Evolutionary conservation across 176 grass and related monocot genomes (phyloP).

Genomic region (Tillandsia leiboldiana): DNA sequence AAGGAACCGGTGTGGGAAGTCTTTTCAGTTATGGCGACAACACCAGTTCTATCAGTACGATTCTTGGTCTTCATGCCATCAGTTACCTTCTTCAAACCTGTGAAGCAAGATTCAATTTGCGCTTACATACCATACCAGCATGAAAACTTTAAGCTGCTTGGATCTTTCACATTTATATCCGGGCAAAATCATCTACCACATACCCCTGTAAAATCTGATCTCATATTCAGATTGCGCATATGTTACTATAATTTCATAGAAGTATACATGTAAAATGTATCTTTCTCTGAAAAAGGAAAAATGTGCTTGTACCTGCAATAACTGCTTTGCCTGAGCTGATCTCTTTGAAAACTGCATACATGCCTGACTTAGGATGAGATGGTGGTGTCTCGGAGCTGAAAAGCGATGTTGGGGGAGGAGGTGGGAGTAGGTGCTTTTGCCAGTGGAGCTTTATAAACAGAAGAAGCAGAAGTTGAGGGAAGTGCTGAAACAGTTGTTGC

Average conservation of each 20-base stretch:
- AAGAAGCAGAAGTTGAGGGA: constrained; percentile 32
- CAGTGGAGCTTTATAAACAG: constrained; percentile 43
- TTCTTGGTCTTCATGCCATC: constrained; percentile 96
- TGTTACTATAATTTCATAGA: no score
- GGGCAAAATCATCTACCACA: no score
- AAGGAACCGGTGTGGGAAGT: constrained; percentile 41
- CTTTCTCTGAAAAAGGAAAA: background rate
- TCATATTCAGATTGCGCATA: no score
- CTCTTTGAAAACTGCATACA: constrained; percentile 91
- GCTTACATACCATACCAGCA: background rate
- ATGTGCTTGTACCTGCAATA: constrained; percentile 48
- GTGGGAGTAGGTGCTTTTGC: constrained; percentile 44
- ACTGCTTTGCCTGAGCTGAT: constrained; percentile 70
- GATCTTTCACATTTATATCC: no score
- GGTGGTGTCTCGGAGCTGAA: constrained; percentile 42
- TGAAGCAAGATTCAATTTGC: background rate
- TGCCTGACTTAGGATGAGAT: constrained; percentile 66
- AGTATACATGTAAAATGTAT: no score
- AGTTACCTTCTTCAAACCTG: constrained; percentile 86
- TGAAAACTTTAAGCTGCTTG: background rate
- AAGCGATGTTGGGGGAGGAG: constrained; percentile 52
- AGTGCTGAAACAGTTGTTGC: constrained; percentile 1
- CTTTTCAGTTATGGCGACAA: constrained; percentile 48
- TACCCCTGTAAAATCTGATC: background rate
- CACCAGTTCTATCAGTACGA: constrained; percentile 65